Conservation (phyloP, 352 stramenopile species). For the Phytophthora hibernalis region DNA sequence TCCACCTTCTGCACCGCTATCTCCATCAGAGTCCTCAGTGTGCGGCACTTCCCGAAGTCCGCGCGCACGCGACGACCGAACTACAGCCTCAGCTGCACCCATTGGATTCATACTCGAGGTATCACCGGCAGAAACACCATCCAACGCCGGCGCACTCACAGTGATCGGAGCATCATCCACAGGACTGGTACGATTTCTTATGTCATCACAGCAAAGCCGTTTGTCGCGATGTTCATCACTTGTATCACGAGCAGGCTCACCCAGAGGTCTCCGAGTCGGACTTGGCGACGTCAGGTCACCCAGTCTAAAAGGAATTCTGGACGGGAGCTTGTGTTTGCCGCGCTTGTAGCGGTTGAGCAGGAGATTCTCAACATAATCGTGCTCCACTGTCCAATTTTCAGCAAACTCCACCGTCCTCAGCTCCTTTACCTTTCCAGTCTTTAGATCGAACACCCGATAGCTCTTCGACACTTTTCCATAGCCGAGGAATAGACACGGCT, state of each 20-base stretch:
- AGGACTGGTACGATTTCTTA: not conserved
- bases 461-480: conserved; percentile 8
- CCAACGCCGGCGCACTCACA: conserved; percentile 8
- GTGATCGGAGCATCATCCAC: conserved; percentile 12
- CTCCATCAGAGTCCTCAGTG: conserved; percentile 13
- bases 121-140: too few relatives aligned
- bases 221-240: conserved; percentile 11
- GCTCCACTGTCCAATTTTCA: conserved; percentile 19
- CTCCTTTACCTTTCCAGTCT: too few relatives aligned
- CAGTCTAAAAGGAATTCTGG: conserved; percentile 12
- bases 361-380: conserved; percentile 11
- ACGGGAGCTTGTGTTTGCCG: conserved; percentile 1
- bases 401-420: conserved; percentile 9
- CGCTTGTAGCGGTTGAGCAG: conserved; percentile 13
- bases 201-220: not conserved
- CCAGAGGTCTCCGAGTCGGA: too few relatives aligned
- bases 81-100: conserved; percentile 10
- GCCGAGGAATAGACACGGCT: conserved; percentile 9
- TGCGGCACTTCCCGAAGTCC: conserved; percentile 2
- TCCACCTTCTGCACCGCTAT: conserved; percentile 1
- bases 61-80: conserved; percentile 7
- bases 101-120: conserved; percentile 18
- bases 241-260: too few relatives aligned
- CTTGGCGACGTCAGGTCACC: not conserved
- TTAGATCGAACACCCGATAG: conserved; percentile 10